Base-by-base conservation (phyloP, 306 rosid genomes). In the Hippophae rhamnoides region DNA sequence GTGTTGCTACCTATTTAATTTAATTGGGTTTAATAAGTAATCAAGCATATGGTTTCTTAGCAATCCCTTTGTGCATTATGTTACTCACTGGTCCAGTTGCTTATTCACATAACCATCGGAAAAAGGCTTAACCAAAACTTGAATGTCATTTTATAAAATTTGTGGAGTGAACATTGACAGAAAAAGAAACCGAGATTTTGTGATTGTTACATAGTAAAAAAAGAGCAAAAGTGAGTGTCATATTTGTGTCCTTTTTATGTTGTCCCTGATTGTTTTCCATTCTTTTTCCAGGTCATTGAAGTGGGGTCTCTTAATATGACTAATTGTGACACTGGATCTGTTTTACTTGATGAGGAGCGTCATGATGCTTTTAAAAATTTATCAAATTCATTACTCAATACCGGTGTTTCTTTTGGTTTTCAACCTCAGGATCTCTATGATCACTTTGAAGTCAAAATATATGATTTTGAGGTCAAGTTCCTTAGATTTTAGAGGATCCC, bases 391-490 rank as follows among this genome's bases (percentile, higher is more conserved):
- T 42, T 45, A 48, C 72, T 74, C 41, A 13, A 69, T 63, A 67
- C 63, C 52, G 58, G 58, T 51, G 25, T 65, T 57, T 68, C 74
- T 57, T 50, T 56, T 6, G 69, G 75, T 14, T 57, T 81, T 63
- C 77, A 74, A 66, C 75, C 77, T 76, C 76, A 74, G 74, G 82
- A 81, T 76, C 76, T 87, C 7, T 81, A 81, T 41, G 65, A 79
- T 46, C 79, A 76, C 72, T 76, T 79, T 56, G 86, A 85, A 76
- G 72, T 87, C 71, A 72, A 81, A 69, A 53, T 92, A 56, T 64
- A 70, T 67, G 89, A 87, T 66, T 67, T 87, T 18, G 66, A 81
- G 98, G 98, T 87, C 10, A 47, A 84, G 47, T 67, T 69, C 71
- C 43, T 56, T 47, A 41, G 9, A 50, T 73, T 38, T 26, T 72